These are phyloP conservation scores for Septoria petroselini DNA, from an alignment of 2,329 filamentous ascomycete species.

Conservation along the genomic window DNA sequence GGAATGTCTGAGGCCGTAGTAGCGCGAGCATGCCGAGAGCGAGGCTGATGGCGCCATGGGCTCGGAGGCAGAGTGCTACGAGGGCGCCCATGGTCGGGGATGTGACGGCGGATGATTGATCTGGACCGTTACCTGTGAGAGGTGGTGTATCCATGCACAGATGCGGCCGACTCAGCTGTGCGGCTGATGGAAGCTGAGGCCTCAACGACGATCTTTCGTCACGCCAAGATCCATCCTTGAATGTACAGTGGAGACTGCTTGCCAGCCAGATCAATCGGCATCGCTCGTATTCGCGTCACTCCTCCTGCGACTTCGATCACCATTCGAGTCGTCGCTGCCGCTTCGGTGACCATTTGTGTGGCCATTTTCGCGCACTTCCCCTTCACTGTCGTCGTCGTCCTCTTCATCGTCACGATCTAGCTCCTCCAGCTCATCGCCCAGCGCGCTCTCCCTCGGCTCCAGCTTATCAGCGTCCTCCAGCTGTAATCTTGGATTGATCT, in stretches of 20 bases:
- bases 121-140: background rate
- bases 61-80: background rate
- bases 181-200: no score
- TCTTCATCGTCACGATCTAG: slow-evolving; percentile 60
- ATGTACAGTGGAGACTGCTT: background rate
- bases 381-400: slow-evolving; percentile 38
- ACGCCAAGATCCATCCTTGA: no score
- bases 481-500: slow-evolving; percentile 76
- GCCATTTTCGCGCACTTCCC: slow-evolving; percentile 25
- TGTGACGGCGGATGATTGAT: background rate
- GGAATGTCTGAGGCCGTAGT: no score
- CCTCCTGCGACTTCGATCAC: slow-evolving; percentile 2
- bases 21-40: background rate
- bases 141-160: background rate
- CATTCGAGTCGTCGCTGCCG: slow-evolving; percentile 2
- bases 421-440: slow-evolving; percentile 73
- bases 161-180: no score
- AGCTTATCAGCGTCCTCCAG: slow-evolving; percentile 86
- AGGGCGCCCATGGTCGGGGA: background rate
- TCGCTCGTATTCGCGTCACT: slow-evolving; percentile 28
- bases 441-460: slow-evolving; percentile 77
- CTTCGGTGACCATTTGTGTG: slow-evolving; percentile 24
- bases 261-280: slow-evolving; percentile 25
- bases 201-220: no score
- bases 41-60: background rate